A percentile compares a stretch with the other conserved stretches of the same genome.
phyloP scores from a whole-genome alignment of 345 rosid species.

The Pugionium cornutum region DNA sequence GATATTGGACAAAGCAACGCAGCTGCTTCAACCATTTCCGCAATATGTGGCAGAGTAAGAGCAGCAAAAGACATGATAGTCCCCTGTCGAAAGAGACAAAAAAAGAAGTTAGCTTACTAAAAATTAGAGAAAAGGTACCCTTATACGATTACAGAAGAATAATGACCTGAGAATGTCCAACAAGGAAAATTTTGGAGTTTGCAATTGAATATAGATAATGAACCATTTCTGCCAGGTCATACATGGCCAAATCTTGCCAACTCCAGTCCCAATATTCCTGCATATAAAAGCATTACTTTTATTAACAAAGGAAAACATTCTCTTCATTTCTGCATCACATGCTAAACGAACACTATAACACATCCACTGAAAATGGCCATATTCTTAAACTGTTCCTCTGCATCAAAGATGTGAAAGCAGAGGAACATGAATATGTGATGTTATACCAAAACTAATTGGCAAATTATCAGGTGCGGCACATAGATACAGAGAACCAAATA shows the following conservation, averaged over 20 bases:
- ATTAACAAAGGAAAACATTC: neutral
- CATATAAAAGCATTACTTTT: constrained; percentile 8
- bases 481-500: neutral
- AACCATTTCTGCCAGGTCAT: constrained; percentile 78
- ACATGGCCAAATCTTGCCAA: constrained; percentile 90
- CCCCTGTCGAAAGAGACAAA: constrained; percentile 48
- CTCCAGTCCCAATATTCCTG: constrained; percentile 98
- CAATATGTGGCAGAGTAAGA: constrained; percentile 68
- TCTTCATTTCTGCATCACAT: neutral
- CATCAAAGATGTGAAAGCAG: neutral
- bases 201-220: constrained; percentile 49
- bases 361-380: neutral
- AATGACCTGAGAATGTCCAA: constrained; percentile 94
- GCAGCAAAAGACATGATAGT: constrained; percentile 93
- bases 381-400: neutral
- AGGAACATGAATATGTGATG: neutral
- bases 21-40: constrained; percentile 87
- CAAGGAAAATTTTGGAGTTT: constrained; percentile 69
- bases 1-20: constrained; percentile 89
- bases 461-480: neutral
- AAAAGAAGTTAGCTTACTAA: neutral
- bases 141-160: neutral
- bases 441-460: neutral
- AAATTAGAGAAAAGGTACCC: constrained; percentile 13
- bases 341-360: neutral